Conservation (phyloP, 768 basidiomycete genomes). For the Scleroderma bovista region DNA sequence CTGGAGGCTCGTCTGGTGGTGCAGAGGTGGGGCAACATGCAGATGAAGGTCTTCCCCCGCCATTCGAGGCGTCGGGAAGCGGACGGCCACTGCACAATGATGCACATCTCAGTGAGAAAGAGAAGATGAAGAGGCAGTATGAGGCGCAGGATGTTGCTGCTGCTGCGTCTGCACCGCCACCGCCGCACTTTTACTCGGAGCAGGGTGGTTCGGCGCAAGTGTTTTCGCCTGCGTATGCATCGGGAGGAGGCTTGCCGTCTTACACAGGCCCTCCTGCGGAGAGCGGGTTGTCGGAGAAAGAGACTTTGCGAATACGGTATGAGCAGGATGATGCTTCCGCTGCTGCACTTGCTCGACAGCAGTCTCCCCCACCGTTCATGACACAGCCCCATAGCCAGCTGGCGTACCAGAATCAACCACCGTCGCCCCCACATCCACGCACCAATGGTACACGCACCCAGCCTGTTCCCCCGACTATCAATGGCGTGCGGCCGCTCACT, state of each 20-base stretch:
- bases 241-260: constrained; percentile 14
- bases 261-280: constrained; percentile 17
- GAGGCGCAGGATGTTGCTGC: constrained; percentile 64
- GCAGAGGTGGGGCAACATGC: constrained; percentile 6
- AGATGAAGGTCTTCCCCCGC: constrained; percentile 41
- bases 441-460: constrained; percentile 25
- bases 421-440: constrained; percentile 22
- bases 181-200: not conserved
- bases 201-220: constrained; percentile 10
- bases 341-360: constrained; percentile 24
- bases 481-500: constrained; percentile 38
- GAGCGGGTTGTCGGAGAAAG: constrained; percentile 46
- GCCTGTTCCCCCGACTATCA: constrained; percentile 22
- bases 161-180: constrained; percentile 14
- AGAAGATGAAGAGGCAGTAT: constrained; percentile 54
- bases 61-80: constrained; percentile 42
- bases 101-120: constrained; percentile 52
- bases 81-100: constrained; percentile 30
- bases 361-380: constrained; percentile 4
- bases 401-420: constrained; percentile 4
- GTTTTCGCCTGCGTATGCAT: constrained; percentile 14
- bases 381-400: not conserved
- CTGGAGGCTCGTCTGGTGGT: constrained; percentile 15
- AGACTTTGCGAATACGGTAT: constrained; percentile 47
- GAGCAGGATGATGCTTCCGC: constrained; percentile 47